phyloP scores from a whole-genome alignment of 805 yeast genomes.

The Candida endomychidarum region DNA sequence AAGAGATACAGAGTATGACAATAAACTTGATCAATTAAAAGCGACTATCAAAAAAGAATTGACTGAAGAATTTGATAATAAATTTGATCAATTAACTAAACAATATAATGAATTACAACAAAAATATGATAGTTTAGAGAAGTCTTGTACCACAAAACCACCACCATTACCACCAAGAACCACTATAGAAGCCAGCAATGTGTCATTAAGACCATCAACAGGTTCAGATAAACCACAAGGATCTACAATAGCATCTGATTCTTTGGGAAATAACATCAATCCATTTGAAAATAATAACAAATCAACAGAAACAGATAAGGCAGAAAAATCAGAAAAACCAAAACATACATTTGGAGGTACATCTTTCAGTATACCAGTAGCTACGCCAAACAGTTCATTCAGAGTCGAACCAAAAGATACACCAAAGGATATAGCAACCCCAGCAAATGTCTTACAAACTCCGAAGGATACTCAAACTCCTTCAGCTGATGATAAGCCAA shows the following conservation, averaged over 20 bases:
- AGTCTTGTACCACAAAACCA: conserved; percentile 9
- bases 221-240: neutral
- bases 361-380: conserved; percentile 18
- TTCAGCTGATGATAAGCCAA: neutral
- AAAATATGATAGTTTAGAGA: conserved; percentile 13
- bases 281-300: neutral
- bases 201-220: conserved; percentile 6
- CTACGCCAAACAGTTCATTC: conserved; percentile 20
- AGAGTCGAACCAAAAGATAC: conserved; percentile 2
- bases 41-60: conserved; percentile 32
- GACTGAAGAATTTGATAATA: conserved; percentile 14
- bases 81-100: conserved; percentile 20
- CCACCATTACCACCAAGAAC: conserved; percentile 10
- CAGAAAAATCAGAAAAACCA: conserved; percentile 10
- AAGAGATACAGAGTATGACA: neutral
- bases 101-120: conserved; percentile 21
- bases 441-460: neutral
- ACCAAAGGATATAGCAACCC: neutral
- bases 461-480: conserved; percentile 1
- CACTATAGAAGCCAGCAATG: neutral
- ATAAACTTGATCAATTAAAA: conserved; percentile 24
- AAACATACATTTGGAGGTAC: conserved; percentile 23
- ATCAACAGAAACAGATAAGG: no score
- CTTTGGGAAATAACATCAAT: no score
- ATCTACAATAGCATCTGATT: no score